These are phyloP conservation scores for Globisporangium uncinulatum DNA, from an alignment of 352 stramenopile genomes.

Conservation along the genomic window DNA sequence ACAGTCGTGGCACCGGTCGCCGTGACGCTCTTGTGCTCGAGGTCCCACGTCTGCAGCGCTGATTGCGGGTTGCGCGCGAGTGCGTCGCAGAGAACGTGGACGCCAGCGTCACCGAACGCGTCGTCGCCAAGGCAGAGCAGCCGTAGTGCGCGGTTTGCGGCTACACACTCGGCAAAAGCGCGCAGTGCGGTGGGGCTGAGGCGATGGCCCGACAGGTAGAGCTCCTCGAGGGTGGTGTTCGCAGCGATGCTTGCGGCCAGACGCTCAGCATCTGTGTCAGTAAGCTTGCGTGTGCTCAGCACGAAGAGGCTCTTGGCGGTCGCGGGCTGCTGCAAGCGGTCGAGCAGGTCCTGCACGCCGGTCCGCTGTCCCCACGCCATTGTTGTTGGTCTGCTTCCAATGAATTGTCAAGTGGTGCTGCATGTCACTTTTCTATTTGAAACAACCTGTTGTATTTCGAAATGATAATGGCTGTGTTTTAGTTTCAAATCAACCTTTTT, in stretches of 20 bases:
- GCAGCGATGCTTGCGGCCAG: slow-evolving; percentile 45
- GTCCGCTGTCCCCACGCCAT: slow-evolving; percentile 75
- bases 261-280: slow-evolving; percentile 38
- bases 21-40: slow-evolving; percentile 66
- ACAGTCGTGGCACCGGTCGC: slow-evolving; percentile 38
- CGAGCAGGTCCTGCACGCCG: slow-evolving; percentile 70
- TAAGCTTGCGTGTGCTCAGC: slow-evolving; percentile 62
- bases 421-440: not conserved
- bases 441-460: too few relatives aligned
- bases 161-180: slow-evolving; percentile 62
- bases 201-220: slow-evolving; percentile 75
- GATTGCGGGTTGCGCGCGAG: slow-evolving; percentile 51
- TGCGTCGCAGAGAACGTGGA: slow-evolving; percentile 38
- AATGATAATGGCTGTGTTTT: too few relatives aligned
- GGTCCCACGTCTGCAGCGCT: slow-evolving; percentile 51
- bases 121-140: slow-evolving; percentile 65
- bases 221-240: slow-evolving; percentile 62
- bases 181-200: slow-evolving; percentile 31
- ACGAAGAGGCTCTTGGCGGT: slow-evolving; percentile 69
- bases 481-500: not conserved
- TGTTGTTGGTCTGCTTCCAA: slow-evolving; percentile 4
- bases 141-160: slow-evolving; percentile 56
- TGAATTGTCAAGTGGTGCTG: not conserved
- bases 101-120: slow-evolving; percentile 41
- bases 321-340: slow-evolving; percentile 51